phyloP scores from a whole-genome alignment of 352 stramenopile genomes.

The Phytophthora chlamydospora region DNA sequence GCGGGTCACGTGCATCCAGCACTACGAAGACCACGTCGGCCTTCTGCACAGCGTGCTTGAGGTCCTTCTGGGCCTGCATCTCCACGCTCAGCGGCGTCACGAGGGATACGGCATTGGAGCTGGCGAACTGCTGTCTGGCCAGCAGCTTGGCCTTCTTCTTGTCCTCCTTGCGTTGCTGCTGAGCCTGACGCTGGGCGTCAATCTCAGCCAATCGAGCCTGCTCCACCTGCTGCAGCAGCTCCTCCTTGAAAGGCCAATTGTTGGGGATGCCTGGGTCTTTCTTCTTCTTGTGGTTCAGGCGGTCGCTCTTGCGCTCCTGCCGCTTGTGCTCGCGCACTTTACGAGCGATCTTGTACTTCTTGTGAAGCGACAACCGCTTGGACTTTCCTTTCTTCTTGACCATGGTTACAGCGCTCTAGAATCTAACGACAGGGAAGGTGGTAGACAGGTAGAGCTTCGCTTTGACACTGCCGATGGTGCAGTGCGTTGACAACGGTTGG shows the following conservation, averaged over 20 bases:
- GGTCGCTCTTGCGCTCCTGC: slow-evolving; percentile 94
- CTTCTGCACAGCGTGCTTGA: slow-evolving; percentile 72
- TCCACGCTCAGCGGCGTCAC: slow-evolving; percentile 73
- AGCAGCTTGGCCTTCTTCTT: slow-evolving; percentile 71
- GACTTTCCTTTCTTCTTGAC: slow-evolving; percentile 99
- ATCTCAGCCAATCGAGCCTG: slow-evolving; percentile 80
- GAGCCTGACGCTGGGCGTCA: slow-evolving; percentile 61
- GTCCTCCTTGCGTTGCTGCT: slow-evolving; percentile 66
- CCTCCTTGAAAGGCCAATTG: slow-evolving; percentile 98
- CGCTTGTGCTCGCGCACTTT: slow-evolving; percentile 95
- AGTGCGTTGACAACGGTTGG: slow-evolving; percentile 11
- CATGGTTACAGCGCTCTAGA: slow-evolving; percentile 65
- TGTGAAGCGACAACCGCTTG: slow-evolving; percentile 96
- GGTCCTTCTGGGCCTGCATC: slow-evolving; percentile 79
- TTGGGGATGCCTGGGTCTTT: slow-evolving; percentile 98
- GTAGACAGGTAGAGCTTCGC: neutral
- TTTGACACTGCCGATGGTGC: slow-evolving; percentile 1
- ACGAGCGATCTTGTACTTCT: slow-evolving; percentile 98
- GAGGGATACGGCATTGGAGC: slow-evolving; percentile 32
- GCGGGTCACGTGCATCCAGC: slow-evolving; percentile 98
- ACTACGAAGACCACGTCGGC: slow-evolving; percentile 86
- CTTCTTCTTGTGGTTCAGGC: slow-evolving; percentile 92
- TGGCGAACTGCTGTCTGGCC: slow-evolving; percentile 30
- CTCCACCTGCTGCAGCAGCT: slow-evolving; percentile 88
- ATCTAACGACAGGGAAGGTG: neutral